Base-by-base conservation (phyloP, 2,329 filamentous ascomycete genomes). In the Xenosphaeropsis pyriputrescens region DNA sequence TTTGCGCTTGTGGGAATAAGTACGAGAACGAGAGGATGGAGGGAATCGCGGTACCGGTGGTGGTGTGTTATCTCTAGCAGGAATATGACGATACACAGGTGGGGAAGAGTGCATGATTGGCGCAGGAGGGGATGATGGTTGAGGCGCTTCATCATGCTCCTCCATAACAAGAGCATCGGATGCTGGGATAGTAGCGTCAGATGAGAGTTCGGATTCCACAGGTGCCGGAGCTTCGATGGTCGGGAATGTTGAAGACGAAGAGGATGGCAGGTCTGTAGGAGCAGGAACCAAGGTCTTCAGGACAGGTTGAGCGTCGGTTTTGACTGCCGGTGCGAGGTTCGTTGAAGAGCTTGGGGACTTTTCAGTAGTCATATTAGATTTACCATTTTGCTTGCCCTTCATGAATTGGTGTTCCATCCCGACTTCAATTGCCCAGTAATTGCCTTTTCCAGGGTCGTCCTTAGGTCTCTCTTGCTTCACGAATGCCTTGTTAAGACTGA, bases 401-500 rank as follows among this genome's bases (percentile, higher is more conserved):
- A 93, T 70, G 57, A 94, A 96, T 47, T 85, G 77, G 43, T 75
- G 71, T 62, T 96, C 91, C 62, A 84, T 85, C 14, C 89, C 89
- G n/a, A 77, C 70, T 52, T 88, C 78, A 51, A 98, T 94, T 32
- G 78, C 75, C 91, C 91, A 96, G 63, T 96, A 96, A 59, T 94
- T 89, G 32, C 91, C 91, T 61, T 96, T 96, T 50, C 91, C 91
- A 3, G 89, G 88, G 52, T 96, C 91, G 54, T 95, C 88, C 66
- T 96, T 96, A 40, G 88, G 86, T 41, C 91, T 75, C 58, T 95
- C 88, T 53, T 93, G 82, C 63, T 96, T 96, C 56, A 88, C 78
- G 54, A 96, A 96, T 34, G 84, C 85, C 62, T 96, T 96, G 68
- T 95, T 93, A 33, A 98, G 68, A 54, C 88, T 95, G 26, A 98